Conservation (phyloP, 805 yeast species). For the Tetrapisispora phaffii region DNA sequence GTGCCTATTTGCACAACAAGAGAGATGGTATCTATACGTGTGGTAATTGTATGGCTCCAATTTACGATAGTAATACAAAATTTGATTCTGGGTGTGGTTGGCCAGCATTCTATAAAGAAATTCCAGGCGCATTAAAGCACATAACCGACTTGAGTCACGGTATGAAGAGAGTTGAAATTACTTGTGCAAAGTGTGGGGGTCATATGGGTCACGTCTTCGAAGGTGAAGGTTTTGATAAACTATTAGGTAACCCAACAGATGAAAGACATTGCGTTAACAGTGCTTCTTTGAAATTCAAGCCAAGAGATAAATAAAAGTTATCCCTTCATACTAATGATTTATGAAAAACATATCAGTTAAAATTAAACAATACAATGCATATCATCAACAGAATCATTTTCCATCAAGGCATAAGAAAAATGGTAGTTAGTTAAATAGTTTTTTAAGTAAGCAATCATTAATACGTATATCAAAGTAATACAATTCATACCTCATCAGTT, state of each 20-base stretch:
- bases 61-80: conserved; percentile 71
- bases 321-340: too few relatives aligned
- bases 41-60: conserved; percentile 75
- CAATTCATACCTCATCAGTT: too few relatives aligned
- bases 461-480: too few relatives aligned
- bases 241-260: conserved; percentile 51
- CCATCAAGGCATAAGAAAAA: too few relatives aligned
- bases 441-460: too few relatives aligned
- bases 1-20: conserved; percentile 27
- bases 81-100: conserved; percentile 93
- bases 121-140: conserved; percentile 67
- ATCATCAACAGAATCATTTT: too few relatives aligned
- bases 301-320: not conserved
- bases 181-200: conserved; percentile 81
- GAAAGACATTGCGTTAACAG: conserved; percentile 94
- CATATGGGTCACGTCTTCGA: conserved; percentile 93
- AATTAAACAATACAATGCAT: too few relatives aligned
- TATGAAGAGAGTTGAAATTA: conserved; percentile 80
- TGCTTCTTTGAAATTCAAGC: conserved; percentile 56
- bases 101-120: conserved; percentile 88
- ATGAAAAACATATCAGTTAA: too few relatives aligned
- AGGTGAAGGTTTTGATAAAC: conserved; percentile 73
- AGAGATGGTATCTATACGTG: conserved; percentile 64
- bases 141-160: conserved; percentile 57
- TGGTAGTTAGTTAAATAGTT: too few relatives aligned